Conservation (phyloP, 192 early-diverging fungal species). For the Coemansia sp. region DNA sequence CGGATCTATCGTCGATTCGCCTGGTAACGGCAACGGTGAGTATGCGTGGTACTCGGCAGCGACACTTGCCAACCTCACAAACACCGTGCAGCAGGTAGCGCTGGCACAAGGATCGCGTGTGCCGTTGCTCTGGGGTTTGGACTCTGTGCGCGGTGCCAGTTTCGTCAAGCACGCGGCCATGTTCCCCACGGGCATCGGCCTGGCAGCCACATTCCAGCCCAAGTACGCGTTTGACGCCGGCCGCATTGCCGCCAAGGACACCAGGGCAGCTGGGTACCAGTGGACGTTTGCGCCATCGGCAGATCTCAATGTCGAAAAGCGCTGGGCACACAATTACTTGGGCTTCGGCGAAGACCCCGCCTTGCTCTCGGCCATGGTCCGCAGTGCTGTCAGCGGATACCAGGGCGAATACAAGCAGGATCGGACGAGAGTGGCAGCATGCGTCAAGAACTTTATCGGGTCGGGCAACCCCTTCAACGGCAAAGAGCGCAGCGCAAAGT, state of each 20-base stretch:
- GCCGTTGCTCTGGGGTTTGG: slow-evolving; percentile 64
- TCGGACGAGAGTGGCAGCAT: slow-evolving; percentile 61
- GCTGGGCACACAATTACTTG: slow-evolving; percentile 41
- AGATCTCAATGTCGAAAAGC: slow-evolving; percentile 60
- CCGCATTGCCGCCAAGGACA: slow-evolving; percentile 62
- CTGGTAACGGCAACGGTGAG: slow-evolving; percentile 51
- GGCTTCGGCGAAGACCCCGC: slow-evolving; percentile 63
- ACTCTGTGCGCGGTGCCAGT: slow-evolving; percentile 61
- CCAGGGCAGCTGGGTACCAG: slow-evolving; percentile 60
- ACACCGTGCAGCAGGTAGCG: slow-evolving; percentile 58
- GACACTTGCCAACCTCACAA: slow-evolving; percentile 56
- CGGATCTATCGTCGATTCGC: slow-evolving; percentile 61
- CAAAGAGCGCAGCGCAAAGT: neutral
- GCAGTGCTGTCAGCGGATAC: slow-evolving; percentile 57
- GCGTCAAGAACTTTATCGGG: slow-evolving; percentile 63
- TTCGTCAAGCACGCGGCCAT: slow-evolving; percentile 60
- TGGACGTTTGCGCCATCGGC: slow-evolving; percentile 61
- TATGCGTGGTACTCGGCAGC: slow-evolving; percentile 54
- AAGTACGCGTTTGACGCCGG: slow-evolving; percentile 60
- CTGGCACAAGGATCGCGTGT: slow-evolving; percentile 54
- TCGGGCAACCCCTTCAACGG: slow-evolving; percentile 19
- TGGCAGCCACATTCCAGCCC: slow-evolving; percentile 64
- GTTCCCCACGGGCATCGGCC: slow-evolving; percentile 60
- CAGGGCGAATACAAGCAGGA: slow-evolving; percentile 71
- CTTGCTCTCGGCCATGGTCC: slow-evolving; percentile 56